Conservation (phyloP, 169 alveolate species). For the Blepharisma undulans region DNA sequence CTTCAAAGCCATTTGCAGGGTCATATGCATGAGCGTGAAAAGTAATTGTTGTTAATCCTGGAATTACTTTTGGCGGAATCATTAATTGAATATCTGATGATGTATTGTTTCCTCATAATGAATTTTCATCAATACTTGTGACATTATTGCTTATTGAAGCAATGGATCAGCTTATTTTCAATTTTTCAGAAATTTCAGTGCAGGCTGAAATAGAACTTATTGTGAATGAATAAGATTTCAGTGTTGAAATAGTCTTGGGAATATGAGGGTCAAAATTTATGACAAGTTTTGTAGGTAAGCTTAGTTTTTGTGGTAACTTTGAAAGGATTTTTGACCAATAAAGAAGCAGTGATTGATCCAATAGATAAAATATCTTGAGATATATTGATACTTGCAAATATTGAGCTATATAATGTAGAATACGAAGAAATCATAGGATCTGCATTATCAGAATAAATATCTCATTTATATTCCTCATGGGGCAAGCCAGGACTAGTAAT, state of each 20-base stretch:
- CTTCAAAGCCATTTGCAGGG: background rate
- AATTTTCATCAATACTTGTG: background rate
- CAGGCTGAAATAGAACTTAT: background rate
- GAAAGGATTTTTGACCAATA: background rate
- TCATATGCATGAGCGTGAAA: background rate
- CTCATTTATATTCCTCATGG: background rate
- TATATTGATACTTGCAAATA: background rate
- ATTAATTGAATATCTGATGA: background rate
- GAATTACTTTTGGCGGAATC: background rate
- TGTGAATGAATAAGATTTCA: background rate
- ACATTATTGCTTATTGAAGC: background rate
- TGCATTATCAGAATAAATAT: background rate
- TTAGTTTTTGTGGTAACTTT: background rate
- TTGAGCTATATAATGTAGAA: background rate
- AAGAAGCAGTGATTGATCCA: background rate
- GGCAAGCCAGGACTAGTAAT: background rate
- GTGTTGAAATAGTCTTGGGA: background rate
- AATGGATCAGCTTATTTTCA: background rate
- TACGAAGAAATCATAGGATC: background rate
- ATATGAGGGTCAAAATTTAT: background rate
- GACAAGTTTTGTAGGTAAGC: background rate
- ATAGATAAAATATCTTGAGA: background rate
- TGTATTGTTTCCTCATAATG: background rate
- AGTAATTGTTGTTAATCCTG: background rate
- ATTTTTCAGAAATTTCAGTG: background rate